Evolutionary conservation across 208 protist genomes (phyloP), one percentile per base, ranked within the genome.

Genomic region (Leishmania martiniquensis): DNA sequence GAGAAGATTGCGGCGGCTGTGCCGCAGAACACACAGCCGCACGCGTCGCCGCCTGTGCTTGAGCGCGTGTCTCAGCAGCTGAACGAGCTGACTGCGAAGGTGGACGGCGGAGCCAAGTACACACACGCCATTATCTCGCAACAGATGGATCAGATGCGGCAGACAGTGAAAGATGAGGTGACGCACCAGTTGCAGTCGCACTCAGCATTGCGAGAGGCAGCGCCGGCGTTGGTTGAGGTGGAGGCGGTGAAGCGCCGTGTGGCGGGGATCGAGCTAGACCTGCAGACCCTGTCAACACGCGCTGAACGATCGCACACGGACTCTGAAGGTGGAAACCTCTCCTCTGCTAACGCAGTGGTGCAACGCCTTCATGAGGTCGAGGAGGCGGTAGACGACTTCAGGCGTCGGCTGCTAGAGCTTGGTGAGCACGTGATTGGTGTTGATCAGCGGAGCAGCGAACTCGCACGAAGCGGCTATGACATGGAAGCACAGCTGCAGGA

Each of bases 181-280:
- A 32, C 37, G 2, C 65, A 78, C 34, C 79, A 83, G 73, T 68
- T 83, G 10, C 79, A 78, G 55, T 34, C 52, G 12, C 72, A 78
- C 37, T 0, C 57, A 29, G 55, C 78, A 25, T 37, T 86, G 73
- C 74, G 72, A 9, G 84, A 88, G 37, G 47, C 90, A 9, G 51
- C 83, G 5, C 83, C 78, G 13, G 81, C 84, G 13, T 74, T 89
- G 51, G 72, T 89, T 1, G 88, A 90, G 49, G 32, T 92, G 72
- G 88, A 92, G 59, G 77, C 86, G 37, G 68, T 90, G 39, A 89
- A 92, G 78, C 83, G 86, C 17, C 78, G 88, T 17, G 60, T 92
- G 25, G 84, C 81, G 0, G 57, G 80, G 34, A 20, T 89, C 42
- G 88, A 92, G 62, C 55, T 82, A 37, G 65, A 79, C 45, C 32